Evolutionary conservation across 805 yeast genomes (phyloP), one percentile per base, ranked within the genome.

Genomic region (Saccharomycopsis fibuligera): DNA sequence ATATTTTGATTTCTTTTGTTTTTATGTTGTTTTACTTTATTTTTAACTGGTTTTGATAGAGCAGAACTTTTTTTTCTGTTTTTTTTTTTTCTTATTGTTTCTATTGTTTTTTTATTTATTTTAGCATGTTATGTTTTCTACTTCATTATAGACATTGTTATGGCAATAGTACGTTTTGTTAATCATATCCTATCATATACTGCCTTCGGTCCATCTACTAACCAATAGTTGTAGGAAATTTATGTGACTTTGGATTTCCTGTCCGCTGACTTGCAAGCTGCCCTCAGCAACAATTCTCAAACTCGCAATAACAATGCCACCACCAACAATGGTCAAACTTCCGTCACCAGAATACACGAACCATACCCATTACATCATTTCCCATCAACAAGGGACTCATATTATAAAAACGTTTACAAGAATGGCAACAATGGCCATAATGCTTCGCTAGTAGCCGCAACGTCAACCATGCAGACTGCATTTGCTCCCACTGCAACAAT

Each of bases 401-500:
- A 33, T 33, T n/a, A 27, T 27, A 8, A 27, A 8, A 41, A 40
- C 25, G n/a, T 47, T 14, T 21, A 40, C 22, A n/a, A 8, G 17
- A 19, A 14, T 22, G 21, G 16, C 14, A n/a, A 19, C 9, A 17
- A 23, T 19, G 22, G 16, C 17, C 24, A 14, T 14, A 35, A 17
- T 17, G 22, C 16, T 12, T 12, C 27, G 10, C 40, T 17, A n/a
- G 25, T 40, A 12, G 46, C 31, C 24, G 36, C 41, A n/a, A 8
- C 41, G 8, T 31, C 24, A 30, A 23, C 49, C 12, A 33, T 33
- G 29, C 16, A 38, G 22, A 16, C 40, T 3, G 9, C 21, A 5
- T 47, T 30, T 17, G 35, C 17, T 25, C 64, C 70, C 17, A 61
- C 67, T 25, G 67, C 75, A 0, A 63, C 67, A n/a, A 55, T 83